Base-by-base conservation (phyloP, 1,284 basidiomycete species). In the Uromyces viciae-fabae region DNA sequence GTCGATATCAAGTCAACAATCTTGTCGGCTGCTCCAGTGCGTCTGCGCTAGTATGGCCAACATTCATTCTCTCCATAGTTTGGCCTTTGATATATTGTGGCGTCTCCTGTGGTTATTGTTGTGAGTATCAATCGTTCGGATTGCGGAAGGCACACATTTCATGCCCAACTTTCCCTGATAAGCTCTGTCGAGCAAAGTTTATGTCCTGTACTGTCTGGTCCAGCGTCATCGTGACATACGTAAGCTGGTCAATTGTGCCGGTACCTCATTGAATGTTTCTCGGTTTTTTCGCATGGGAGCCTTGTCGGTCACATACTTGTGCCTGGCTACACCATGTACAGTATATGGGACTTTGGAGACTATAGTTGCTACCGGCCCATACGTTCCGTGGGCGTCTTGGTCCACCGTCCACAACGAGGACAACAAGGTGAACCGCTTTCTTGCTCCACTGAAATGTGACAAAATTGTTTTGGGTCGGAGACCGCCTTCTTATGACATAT, bases 311-410 rank as follows among this genome's bases (percentile, higher is more conserved):
- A 76, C 74, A 8, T 76, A 76, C 38, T 46, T 76, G 15, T 64
- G 31, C 38, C 31, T 76, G 25, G 56, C 74, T 9, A 40, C 74
- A 43, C 74, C 74, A 3, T 60, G 40, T 22, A 64, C 74, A 11
- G 25, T 58, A 3, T 42, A 36, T 40, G 74, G 74, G 4, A 76
- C 58, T 28, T 46, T 56, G 40, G 58, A 38, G 36, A 64, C 60
- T 4, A 43, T 64, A 36, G 38, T 14, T 19, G 38, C 38, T 1
- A 43, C 43, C 38, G 74, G 58, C 19, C 56, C 58, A 19, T 76
- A 76, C 58, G 36, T 76, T 15, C 74, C 74, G n/a, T 76, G 56
- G 56, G 7, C 4, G 17, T 64, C 56, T 9, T 76, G 74, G 74
- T 36, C 38, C 3, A 38, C 36, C 22, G n/a, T 76, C 28, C 74